Evolutionary conservation across 495 filamentous ascomycete species (phyloP).

Genomic region (Wilcoxina mikolae): DNA sequence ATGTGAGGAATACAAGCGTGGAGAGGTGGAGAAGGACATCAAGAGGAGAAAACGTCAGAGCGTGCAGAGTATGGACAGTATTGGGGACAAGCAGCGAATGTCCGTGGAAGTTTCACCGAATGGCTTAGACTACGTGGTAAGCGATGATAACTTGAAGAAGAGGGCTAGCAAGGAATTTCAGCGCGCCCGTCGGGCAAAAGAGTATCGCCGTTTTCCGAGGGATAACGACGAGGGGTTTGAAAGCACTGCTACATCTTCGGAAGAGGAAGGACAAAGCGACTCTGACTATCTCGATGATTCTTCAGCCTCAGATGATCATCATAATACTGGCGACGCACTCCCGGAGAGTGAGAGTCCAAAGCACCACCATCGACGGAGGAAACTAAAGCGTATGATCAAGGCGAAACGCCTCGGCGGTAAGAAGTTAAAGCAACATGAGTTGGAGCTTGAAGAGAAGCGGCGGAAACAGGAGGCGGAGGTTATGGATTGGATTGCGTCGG

Average conservation of each 20-base stretch:
- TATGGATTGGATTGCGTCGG: constrained; percentile 19
- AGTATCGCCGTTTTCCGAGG: background rate
- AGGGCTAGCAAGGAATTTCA: background rate
- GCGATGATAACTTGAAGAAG: background rate
- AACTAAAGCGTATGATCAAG: constrained; percentile 21
- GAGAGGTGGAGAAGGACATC: constrained; percentile 5
- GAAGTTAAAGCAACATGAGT: constrained; percentile 16
- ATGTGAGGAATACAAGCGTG: constrained; percentile 3
- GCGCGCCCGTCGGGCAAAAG: background rate
- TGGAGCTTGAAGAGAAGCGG: constrained; percentile 18
- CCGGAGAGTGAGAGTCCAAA: constrained; percentile 15
- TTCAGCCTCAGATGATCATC: background rate
- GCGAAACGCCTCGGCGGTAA: constrained; percentile 14
- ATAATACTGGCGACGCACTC: constrained; percentile 10
- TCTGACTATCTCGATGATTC: constrained; percentile 1
- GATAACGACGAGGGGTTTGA: background rate
- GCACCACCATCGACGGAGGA: constrained; percentile 22
- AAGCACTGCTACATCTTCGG: constrained; percentile 1
- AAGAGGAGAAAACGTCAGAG: constrained; percentile 12
- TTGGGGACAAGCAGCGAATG: constrained; percentile 11
- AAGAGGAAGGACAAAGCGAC: background rate
- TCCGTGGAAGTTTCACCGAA: constrained; percentile 12
- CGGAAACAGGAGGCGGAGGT: constrained; percentile 23
- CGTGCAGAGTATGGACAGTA: constrained; percentile 16
- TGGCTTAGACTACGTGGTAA: background rate